Evolutionary conservation across 1,284 basidiomycete genomes (phyloP), one percentile per base, ranked within the genome.

Genomic region (Ustilago bromivora): DNA sequence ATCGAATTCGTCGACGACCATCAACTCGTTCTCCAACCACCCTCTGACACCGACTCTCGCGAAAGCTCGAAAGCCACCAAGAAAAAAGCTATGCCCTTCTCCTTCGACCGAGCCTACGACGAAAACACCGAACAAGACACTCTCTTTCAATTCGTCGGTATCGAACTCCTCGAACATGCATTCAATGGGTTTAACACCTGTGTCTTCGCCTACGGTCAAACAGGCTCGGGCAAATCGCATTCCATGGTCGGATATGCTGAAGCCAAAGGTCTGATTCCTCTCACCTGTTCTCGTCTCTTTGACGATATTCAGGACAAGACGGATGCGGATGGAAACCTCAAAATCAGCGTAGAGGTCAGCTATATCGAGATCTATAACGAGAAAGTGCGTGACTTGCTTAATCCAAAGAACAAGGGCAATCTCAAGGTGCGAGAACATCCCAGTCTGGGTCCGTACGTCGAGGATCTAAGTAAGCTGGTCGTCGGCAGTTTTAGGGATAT

Each of bases 341-440:
- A 89, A 66, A 95, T 96, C 85, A 92, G 92, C 4, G 95, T 98
- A 54, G 95, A 99, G 88, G 96, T 98, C 23, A 98, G 96, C 10
- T 98, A 98, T 86, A 98, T 98, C 74, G 94, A 96, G 89, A 92
- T 93, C 72, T 66, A 80, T 80, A 83, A 82, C 64, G 96, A 99
- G 89, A 98, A 98, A 89, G 95, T 84, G 15, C 92, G 95, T 68
- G 96, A 99, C 87, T 89, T 99, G 71, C 89, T 99, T 76, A 99
- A 99, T 85, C 97, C 96, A 10, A 96, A 94, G 89, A 99, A 98
- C 88, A 92, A 94, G 54, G 94, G 95, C 65, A 98, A 98, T 85
- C 90, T 99, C 66, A 91, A 95, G 83, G 96, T 99, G 69, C 92
- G 96, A 82, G 96, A 99, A 87, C 96, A 98, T 87, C 96, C 96